A percentile compares a stretch with the other conserved stretches of the same genome.
These are phyloP conservation scores for Rhamnella rubrinervis DNA, from an alignment of 331 rosid species.

Conservation along the genomic window DNA sequence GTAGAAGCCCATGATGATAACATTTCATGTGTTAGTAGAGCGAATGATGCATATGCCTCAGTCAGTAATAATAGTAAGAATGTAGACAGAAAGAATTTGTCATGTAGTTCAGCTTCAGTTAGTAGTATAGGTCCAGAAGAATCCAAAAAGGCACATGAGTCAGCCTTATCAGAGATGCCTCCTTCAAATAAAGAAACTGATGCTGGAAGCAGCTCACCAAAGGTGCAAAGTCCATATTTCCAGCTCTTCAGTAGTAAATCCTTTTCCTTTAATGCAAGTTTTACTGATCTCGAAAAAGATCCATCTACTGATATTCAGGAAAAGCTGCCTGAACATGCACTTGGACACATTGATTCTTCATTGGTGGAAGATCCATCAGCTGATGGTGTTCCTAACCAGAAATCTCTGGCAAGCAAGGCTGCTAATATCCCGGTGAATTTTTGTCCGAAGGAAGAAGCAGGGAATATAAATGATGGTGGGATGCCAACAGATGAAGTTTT, in stretches of 20 bases:
- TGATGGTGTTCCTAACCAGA: slow-evolving; percentile 35
- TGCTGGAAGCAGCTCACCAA: slow-evolving; percentile 35
- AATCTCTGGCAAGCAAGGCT: slow-evolving; percentile 28
- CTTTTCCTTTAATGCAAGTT: slow-evolving; percentile 19
- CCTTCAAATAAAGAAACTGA: slow-evolving; percentile 39
- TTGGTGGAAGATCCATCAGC: slow-evolving; percentile 37
- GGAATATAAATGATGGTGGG: slow-evolving; percentile 33
- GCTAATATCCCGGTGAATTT: slow-evolving; percentile 31
- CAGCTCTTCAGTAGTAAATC: slow-evolving; percentile 26
- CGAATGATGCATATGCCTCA: slow-evolving; percentile 41
- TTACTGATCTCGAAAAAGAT: slow-evolving; percentile 32
- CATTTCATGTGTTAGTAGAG: slow-evolving; percentile 62
- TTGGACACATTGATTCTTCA: slow-evolving; percentile 36
- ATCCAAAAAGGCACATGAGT: slow-evolving; percentile 42
- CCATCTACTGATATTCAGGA: slow-evolving; percentile 32
- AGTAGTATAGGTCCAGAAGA: slow-evolving; percentile 46
- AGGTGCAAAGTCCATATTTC: slow-evolving; percentile 31
- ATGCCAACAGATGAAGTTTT: slow-evolving; percentile 36
- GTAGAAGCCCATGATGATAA: slow-evolving; percentile 61
- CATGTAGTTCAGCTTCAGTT: slow-evolving; percentile 54
- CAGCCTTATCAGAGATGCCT: slow-evolving; percentile 39
- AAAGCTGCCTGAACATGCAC: slow-evolving; percentile 39
- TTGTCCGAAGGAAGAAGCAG: slow-evolving; percentile 47
- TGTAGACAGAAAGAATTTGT: slow-evolving; percentile 33
- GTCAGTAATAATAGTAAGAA: slow-evolving; percentile 36